Evolutionary conservation across 1,284 basidiomycete species (phyloP), one percentile per base, ranked within the genome.

Genomic region (Schizophyllum amplum): DNA sequence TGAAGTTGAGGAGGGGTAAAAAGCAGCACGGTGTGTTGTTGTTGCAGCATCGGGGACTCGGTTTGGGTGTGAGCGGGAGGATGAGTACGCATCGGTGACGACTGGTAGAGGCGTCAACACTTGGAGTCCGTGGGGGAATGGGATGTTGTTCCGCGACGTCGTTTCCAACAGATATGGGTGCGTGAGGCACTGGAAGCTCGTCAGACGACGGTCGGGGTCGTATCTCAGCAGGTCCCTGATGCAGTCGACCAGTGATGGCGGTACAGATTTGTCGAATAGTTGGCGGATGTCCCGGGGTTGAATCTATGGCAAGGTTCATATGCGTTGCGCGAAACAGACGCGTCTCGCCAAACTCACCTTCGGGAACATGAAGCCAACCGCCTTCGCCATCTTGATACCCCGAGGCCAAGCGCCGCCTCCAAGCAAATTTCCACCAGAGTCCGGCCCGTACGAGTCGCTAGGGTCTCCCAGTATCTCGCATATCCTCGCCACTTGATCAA

Each of bases 381-480:
- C 79, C 67, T 84, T 84, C 9, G 93, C 94, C 80, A 98, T 84
- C 71, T 87, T 86, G 64, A 94, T 80, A 11, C 95, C 96, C 59
- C 79, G 81, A 24, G 75, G 72, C 97, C 97, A 99, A 52, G 82
- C 78, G 11, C 95, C 94, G 17, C 97, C 97, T 6, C 97, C 97
- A 5, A 89, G 69, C 2, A 77, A 72, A 67, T 82, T 81, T 6
- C 87, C 84, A 57, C 87, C 77, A 25, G 77, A 74, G 68, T 97
- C 94, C 4, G 78, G 62, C 13, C 93, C 93, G 69, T 97, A 94
- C 55, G 90, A 87, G 59, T 85, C 78, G 57, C 80, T 82, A 11
- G 97, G 96, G 70, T 98, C 92, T n/a, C 97, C 97, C 33, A 99
- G 79, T 13, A 95, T 78, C 60, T 96, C 89, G 65, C 88, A 92